Percentiles rank a stretch among this genome's conserved stretches.
These are phyloP conservation scores for Trametes elegans DNA, from an alignment of 768 basidiomycete species.

Conservation along the genomic window DNA sequence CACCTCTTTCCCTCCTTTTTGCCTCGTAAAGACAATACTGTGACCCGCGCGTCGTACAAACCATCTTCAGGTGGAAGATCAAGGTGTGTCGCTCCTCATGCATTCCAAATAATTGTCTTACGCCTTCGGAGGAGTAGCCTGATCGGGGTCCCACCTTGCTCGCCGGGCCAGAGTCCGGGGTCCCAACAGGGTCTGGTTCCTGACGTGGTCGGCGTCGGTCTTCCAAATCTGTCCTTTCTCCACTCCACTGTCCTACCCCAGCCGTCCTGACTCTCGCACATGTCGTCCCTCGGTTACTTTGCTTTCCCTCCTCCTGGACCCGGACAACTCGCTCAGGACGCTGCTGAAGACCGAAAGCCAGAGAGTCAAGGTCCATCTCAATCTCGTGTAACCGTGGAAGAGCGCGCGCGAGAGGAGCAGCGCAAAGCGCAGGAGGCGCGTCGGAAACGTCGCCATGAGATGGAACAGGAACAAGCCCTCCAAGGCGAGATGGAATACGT, in stretches of 20 bases:
- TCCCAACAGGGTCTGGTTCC: slow-evolving; percentile 5
- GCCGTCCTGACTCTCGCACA: not conserved
- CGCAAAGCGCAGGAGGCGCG: slow-evolving; percentile 2
- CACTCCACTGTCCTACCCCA: not conserved
- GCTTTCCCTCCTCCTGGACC: slow-evolving; percentile 9
- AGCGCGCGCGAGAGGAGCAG: not conserved
- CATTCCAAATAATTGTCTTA: no score
- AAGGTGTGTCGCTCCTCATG: not conserved
- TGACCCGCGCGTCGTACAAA: no score
- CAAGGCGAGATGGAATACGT: slow-evolving; percentile 60
- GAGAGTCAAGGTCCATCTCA: no score
- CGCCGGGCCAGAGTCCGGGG: not conserved
- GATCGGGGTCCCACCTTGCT: not conserved
- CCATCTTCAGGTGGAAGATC: no score
- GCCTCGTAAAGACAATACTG: not conserved
- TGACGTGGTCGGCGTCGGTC: not conserved
- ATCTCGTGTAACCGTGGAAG: no score
- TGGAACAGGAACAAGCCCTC: slow-evolving; percentile 43
- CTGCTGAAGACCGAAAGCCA: not conserved
- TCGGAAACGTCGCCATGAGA: slow-evolving; percentile 24
- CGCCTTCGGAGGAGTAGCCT: not conserved
- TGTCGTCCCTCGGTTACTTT: slow-evolving; percentile 7
- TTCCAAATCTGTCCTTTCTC: not conserved
- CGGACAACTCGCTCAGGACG: not conserved
- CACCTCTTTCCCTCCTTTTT: not conserved